These are phyloP conservation scores for Pythium apleroticum DNA, from an alignment of 352 stramenopile species.

Conservation along the genomic window DNA sequence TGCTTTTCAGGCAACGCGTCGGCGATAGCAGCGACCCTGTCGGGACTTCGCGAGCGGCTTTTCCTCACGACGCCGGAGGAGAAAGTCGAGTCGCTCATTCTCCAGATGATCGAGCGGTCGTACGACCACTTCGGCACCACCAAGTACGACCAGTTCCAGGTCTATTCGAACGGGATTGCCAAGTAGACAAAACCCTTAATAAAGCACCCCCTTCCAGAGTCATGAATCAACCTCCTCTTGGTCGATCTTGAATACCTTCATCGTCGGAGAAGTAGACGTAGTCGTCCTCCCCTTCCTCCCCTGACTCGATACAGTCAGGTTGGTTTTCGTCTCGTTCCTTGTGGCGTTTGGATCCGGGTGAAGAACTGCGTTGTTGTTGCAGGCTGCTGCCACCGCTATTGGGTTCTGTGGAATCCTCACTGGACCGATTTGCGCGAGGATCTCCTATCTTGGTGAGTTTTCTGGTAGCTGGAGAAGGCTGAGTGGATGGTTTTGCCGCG, in stretches of 20 bases:
- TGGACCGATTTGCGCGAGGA: neutral
- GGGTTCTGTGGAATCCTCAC: neutral
- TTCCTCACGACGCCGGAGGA: constrained; percentile 70
- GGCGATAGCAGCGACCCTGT: constrained; percentile 26
- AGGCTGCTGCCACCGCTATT: too few relatives aligned
- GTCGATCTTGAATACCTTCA: too few relatives aligned
- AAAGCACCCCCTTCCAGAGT: neutral
- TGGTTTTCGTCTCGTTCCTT: neutral
- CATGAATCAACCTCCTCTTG: neutral
- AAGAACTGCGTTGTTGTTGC: neutral
- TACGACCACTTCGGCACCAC: constrained; percentile 95
- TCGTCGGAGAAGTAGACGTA: constrained; percentile 29
- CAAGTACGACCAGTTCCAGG: constrained; percentile 95
- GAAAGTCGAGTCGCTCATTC: constrained; percentile 64
- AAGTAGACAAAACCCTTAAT: constrained; percentile 33
- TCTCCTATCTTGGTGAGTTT: neutral
- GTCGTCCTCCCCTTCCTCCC: constrained; percentile 18
- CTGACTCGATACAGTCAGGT: too few relatives aligned
- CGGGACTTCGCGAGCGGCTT: constrained; percentile 60
- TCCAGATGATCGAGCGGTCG: constrained; percentile 92
- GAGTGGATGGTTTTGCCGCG: neutral
- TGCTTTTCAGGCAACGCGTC: constrained; percentile 53
- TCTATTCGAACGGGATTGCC: constrained; percentile 90
- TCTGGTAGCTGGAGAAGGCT: neutral
- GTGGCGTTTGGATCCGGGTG: neutral